Base-by-base conservation (phyloP, 306 rosid genomes). In the Arachis hypogaea region DNA sequence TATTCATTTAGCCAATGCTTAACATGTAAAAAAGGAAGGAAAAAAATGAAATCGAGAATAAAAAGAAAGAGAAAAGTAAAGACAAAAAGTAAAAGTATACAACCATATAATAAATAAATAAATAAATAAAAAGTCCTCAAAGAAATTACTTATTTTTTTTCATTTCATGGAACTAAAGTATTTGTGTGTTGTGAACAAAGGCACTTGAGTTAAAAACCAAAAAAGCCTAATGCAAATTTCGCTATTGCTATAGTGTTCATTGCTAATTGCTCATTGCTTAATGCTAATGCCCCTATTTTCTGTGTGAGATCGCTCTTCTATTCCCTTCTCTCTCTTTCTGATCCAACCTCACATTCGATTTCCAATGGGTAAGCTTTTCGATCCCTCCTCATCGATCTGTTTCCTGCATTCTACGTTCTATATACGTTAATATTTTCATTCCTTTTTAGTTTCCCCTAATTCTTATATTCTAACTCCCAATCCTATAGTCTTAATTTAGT, bases 291-390 rank as follows among this genome's bases (percentile, higher is more conserved):
- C 29, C 22, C 58, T 52, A 5, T 16, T 50, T n/a, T 52, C 8
- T 14, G 22, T 5, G 58, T 12, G 22, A 79, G 82, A 74, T 84
- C 88, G 63, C 72, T 33, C 72, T 54, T 66, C 38, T 64, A 60
- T 40, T 82, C 66, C 66, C 72, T 51, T 77, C 51, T 67, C 56
- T 60, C 62, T 66, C 77, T 73, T 63, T 64, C 46, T 14, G 46
- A 54, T 43, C 71, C 51, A 45, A 52, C 29, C 56, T 22, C 58
- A 58, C 52, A 44, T 62, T 62, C 50, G 59, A 18, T 80, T 75
- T 43, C 72, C 77, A 49, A 86, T 86, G 92, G 97, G 93, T 88
- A 92, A 14, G 66, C 18, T 66, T 63, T 47, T 64, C 67, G 33
- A 68, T 78, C 47, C 77, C 52, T 59, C 69, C 66, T 82, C 72